Percentiles rank a stretch among this genome's conserved stretches.
Evolutionary conservation across 257 asterid species (phyloP).

Genomic region (Vinca minor): DNA sequence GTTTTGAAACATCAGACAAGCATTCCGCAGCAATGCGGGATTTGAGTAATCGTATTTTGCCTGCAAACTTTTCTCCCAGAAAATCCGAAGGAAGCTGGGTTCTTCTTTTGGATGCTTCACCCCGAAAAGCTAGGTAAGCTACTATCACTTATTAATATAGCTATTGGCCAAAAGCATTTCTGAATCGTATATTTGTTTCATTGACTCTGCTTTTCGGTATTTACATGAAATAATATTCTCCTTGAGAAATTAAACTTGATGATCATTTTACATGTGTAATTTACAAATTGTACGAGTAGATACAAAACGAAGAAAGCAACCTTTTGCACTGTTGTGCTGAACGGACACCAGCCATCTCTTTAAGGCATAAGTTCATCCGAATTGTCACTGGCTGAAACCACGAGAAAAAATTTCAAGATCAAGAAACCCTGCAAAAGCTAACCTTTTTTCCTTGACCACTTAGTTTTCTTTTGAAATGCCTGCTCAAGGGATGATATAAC

Average conservation of each 20-base stretch:
- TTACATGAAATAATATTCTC: conserved; percentile 1
- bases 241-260: not conserved
- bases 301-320: not conserved
- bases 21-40: conserved; percentile 72
- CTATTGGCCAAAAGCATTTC: not conserved
- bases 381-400: no score
- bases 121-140: conserved; percentile 29
- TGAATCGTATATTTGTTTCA: not conserved
- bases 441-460: not conserved
- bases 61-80: conserved; percentile 69
- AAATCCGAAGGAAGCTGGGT: conserved; percentile 86
- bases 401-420: not conserved
- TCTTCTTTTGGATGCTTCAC: conserved; percentile 90
- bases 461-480: not conserved
- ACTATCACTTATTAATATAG: not conserved
- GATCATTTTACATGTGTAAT: not conserved
- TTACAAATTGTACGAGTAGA: not conserved
- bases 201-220: not conserved
- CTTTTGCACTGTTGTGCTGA: not conserved
- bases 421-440: conserved; percentile 1
- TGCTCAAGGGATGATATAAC: not conserved
- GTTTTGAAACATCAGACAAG: conserved; percentile 54
- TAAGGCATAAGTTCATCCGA: no score
- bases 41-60: conserved; percentile 71
- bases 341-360: not conserved